These are phyloP conservation scores for Termitomyces sp. DNA, from an alignment of 768 basidiomycete species.

Conservation along the genomic window DNA sequence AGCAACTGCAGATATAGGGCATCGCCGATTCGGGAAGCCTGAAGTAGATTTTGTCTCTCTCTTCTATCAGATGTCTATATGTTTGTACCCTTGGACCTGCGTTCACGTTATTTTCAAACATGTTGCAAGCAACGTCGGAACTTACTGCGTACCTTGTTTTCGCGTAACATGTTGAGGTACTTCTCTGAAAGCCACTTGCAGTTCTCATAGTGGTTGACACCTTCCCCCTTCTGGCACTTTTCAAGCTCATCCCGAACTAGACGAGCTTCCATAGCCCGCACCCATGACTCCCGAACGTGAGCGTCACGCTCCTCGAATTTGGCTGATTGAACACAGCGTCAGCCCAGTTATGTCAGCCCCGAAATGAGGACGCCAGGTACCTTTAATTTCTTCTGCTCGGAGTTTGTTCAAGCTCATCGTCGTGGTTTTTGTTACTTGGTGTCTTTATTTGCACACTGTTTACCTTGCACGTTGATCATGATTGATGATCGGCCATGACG, in stretches of 20 bases:
- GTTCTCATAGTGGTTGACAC: conserved; percentile 87
- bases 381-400: conserved; percentile 44
- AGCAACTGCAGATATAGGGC: not conserved
- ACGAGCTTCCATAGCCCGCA: conserved; percentile 88
- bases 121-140: not conserved
- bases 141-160: conserved; percentile 65
- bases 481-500: not conserved
- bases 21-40: not conserved
- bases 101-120: not conserved
- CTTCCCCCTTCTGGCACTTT: conserved; percentile 87
- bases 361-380: conserved; percentile 19
- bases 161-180: conserved; percentile 72
- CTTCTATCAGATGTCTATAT: conserved; percentile 32
- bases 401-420: conserved; percentile 37
- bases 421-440: conserved; percentile 10
- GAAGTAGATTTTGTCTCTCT: not conserved
- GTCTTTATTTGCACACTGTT: conserved; percentile 15
- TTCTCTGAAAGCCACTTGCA: conserved; percentile 84
- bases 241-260: conserved; percentile 84
- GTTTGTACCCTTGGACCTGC: conserved; percentile 86
- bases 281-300: conserved; percentile 87
- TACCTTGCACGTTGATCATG: conserved; percentile 4
- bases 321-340: conserved; percentile 29
- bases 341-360: not conserved
- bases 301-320: conserved; percentile 67